Base-by-base conservation (phyloP, 2,329 filamentous ascomycete genomes). In the Aspergillus brunneoviolaceus region DNA sequence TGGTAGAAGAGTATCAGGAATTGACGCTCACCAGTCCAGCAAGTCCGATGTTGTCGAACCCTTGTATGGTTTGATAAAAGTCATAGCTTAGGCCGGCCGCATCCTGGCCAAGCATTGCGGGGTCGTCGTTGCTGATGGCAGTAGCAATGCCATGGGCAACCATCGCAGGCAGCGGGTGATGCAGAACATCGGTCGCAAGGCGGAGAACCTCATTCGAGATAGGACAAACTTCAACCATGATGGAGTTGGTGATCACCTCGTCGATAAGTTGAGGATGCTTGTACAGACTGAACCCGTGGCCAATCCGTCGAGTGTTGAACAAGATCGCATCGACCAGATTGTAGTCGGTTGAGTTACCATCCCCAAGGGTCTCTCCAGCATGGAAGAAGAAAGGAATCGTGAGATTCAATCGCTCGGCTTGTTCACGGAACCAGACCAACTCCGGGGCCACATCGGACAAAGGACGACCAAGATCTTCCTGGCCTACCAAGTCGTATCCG, bases 361-460 rank as follows among this genome's bases (percentile, higher is more conserved):
- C 87, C 23, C 91, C 92, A 0, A 96, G 85, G n/a, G 88, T 91
- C 76, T 96, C 93, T 66, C 92, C 93, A 0, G 93, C 92, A 73
- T 96, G 92, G 80, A 97, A 94, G 81, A 95, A 96, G 79, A 96
- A 96, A 1, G 93, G 93, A 10, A 97, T 86, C 49, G 91, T 85
- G 49, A 96, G 84, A 4, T 85, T 85, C 67, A 90, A 87, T 69
- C 89, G 81, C 0, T 85, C 84, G 72, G 91, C 96, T 69, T 89
- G 85, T 75, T 93, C 91, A 63, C 87, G 87, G 82, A 97, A 96
- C 91, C 91, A 96, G 76, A 96, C 92, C 0, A 96, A 80, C 72
- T 95, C 88, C 0, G 92, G 91, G 0, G 92, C 82, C 5, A 95
- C 77, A 65, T 94, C 89, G 25, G 83, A 81, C 27, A 96, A 83